phyloP scores from a whole-genome alignment of 179 eudicot species.

The Nepenthes alata region DNA sequence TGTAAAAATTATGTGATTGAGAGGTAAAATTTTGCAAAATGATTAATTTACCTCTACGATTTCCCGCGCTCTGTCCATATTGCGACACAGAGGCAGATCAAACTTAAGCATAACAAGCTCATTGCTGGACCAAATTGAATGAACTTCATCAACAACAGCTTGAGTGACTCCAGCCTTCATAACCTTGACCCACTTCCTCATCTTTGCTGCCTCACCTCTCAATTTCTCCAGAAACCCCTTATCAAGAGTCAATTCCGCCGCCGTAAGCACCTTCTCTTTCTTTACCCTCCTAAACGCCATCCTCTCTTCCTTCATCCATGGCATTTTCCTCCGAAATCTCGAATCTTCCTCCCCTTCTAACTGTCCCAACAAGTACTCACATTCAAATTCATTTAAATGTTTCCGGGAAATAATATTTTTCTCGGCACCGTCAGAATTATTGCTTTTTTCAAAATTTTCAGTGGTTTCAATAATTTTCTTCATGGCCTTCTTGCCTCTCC shows the following conservation, averaged over 20 bases:
- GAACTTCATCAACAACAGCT: slow-evolving; percentile 60
- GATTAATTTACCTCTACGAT: slow-evolving; percentile 64
- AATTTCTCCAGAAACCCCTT: slow-evolving; percentile 51
- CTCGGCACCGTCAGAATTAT: slow-evolving; percentile 14
- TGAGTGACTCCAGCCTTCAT: slow-evolving; percentile 73
- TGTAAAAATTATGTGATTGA: too few relatives aligned
- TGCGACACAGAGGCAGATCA: slow-evolving; percentile 72
- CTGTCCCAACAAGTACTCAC: slow-evolving; percentile 27
- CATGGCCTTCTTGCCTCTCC: slow-evolving; percentile 59
- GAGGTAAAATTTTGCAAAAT: too few relatives aligned
- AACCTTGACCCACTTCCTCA: slow-evolving; percentile 84
- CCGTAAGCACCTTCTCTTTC: slow-evolving; percentile 49
- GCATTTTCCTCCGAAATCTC: slow-evolving; percentile 32
- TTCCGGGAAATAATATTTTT: slow-evolving; percentile 3
- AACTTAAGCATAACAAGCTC: slow-evolving; percentile 82
- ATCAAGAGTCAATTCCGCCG: slow-evolving; percentile 63
- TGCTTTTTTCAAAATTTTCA: slow-evolving; percentile 33
- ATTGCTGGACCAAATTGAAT: slow-evolving; percentile 50
- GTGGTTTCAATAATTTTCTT: slow-evolving; percentile 40
- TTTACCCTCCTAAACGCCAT: slow-evolving; percentile 42
- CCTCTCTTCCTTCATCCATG: slow-evolving; percentile 60
- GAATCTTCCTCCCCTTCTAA: slow-evolving; percentile 14
- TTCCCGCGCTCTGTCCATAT: slow-evolving; percentile 82
- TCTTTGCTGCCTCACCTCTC: slow-evolving; percentile 50
- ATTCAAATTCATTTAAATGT: slow-evolving; percentile 20